Conservation (phyloP, 2,329 filamentous ascomycete species). For the Leptoxyphium fumago region DNA sequence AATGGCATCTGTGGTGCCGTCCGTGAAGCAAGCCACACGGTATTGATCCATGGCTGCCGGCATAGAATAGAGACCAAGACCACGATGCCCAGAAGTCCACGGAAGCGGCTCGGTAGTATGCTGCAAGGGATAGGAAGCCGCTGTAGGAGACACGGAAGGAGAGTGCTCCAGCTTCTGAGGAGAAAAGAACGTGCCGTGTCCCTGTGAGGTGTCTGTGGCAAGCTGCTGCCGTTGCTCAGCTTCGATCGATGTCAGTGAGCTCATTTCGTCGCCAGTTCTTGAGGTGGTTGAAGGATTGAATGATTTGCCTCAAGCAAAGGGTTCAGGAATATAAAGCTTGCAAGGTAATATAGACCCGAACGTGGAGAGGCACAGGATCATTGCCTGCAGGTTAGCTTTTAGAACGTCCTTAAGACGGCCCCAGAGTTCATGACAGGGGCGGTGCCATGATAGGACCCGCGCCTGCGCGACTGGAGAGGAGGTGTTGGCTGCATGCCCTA, state of each 20-base stretch:
- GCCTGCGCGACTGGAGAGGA: not conserved
- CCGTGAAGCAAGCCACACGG: not conserved
- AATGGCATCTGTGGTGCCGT: not conserved
- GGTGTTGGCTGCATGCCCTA: not conserved
- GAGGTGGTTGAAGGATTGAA: not conserved
- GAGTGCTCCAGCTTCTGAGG: not conserved
- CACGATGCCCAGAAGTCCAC: not conserved
- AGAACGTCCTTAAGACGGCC: not conserved
- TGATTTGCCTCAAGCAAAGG: not conserved
- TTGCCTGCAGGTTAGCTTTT: too few relatives aligned
- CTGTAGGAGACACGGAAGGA: not conserved
- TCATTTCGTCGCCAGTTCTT: too few relatives aligned
- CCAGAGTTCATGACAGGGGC: not conserved
- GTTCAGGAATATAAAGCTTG: not conserved
- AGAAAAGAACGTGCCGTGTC: not conserved
- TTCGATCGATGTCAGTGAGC: not conserved
- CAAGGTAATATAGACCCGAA: not conserved
- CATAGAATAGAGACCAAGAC: not conserved
- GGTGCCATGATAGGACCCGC: not conserved
- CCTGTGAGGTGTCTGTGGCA: not conserved
- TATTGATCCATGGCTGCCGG: not conserved
- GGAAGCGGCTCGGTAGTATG: not conserved
- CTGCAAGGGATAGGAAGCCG: not conserved
- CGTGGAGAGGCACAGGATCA: not conserved
- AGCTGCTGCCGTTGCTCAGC: not conserved